These are phyloP conservation scores for Omphalea diandra DNA, from an alignment of 441 rosid species.

Conservation along the genomic window DNA sequence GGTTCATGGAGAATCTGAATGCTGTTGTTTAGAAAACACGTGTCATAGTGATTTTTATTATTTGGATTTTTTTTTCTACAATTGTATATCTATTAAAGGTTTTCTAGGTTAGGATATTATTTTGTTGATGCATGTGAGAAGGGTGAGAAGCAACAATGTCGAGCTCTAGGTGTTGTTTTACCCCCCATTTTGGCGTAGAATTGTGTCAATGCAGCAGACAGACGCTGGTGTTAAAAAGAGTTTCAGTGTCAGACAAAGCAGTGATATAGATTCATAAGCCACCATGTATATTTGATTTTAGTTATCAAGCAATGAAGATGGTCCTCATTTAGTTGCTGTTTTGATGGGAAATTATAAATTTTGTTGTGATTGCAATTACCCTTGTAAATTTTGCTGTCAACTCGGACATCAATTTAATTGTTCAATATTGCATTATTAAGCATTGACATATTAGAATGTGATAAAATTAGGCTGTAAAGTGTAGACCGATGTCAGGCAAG, in stretches of 20 bases:
- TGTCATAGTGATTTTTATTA: slow-evolving; percentile 6
- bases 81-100: background rate
- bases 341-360: background rate
- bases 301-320: slow-evolving; percentile 11
- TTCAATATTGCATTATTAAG: background rate
- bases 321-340: background rate
- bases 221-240: background rate
- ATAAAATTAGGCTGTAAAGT: background rate
- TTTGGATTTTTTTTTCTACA: background rate
- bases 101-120: background rate
- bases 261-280: background rate
- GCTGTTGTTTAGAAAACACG: slow-evolving; percentile 5
- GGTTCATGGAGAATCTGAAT: slow-evolving; percentile 42
- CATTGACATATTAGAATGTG: background rate
- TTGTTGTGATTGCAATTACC: background rate
- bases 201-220: background rate
- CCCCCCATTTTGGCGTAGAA: background rate
- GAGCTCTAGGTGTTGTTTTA: background rate
- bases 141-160: background rate
- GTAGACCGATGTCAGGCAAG: too few species aligned
- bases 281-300: slow-evolving; percentile 5
- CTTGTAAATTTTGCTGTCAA: background rate
- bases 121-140: background rate
- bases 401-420: background rate
- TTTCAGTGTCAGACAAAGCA: background rate